Evolutionary conservation across 352 stramenopile species (phyloP), one percentile per base, ranked within the genome.

Genomic region (Pilasporangium apinafurcum): DNA sequence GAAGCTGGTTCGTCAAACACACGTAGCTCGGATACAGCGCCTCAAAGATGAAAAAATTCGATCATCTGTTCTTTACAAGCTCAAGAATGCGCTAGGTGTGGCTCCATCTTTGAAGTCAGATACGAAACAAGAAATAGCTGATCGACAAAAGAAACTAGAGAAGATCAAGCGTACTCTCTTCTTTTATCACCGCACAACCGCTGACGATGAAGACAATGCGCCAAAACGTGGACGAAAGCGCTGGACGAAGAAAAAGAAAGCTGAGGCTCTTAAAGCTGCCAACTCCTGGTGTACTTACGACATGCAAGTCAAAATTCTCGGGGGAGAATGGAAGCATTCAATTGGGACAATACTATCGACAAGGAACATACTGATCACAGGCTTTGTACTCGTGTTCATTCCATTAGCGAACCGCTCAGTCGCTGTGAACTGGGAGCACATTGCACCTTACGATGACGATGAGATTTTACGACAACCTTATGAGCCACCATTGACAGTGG

Each of bases 301-400:
- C 24, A 53, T 56, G 8, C 54, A 62, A 17, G 68, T 89, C 31
- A 74, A 79, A 37, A 65, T 86, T 8, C 14, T 55, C 8, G 64
- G 31, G 14, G 66, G 74, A 0, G 51, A 71, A 35, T 86, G 68
- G 70, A 68, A 72, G 21, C 41, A 64, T 18, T 56, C 51, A 13
- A 30, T 81, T 5, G 77, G 60, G 1, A 62, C 53, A 5, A 68
- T 86, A 32, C 48, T 89, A 5, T 89, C 77, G 34, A 81, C 71
- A 7, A 66, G 84, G 29, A 82, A 84, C 45, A 30, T 89, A 38
- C 63, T 84, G 31, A 54, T 60, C 1, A 84, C 65, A 4, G 74
- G 71, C 13, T 65, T 59, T 17, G 67, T 89, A 14, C 26, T 86
- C 14, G 68, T 89, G 16, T 89, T 86, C 37, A 40, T 86, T 6